Percentiles rank a stretch among this genome's conserved stretches.
Conservation (phyloP, 2,329 filamentous ascomycete genomes). For the Xylariaceae sp. region DNA sequence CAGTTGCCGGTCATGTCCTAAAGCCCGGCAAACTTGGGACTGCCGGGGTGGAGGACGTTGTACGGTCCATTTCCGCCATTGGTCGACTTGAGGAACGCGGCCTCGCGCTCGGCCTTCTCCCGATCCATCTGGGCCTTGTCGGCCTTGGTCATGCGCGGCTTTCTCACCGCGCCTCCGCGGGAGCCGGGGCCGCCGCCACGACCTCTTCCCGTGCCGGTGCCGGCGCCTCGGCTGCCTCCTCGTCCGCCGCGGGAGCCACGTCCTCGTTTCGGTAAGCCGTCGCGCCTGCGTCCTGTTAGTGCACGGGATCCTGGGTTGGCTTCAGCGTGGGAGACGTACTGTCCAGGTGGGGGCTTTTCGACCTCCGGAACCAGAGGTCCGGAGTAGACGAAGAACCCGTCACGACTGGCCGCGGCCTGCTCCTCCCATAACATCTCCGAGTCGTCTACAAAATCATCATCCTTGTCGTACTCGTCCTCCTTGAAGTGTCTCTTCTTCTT, state of each 20-base stretch:
- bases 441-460: constrained; percentile 84
- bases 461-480: constrained; percentile 76
- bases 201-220: constrained; percentile 42
- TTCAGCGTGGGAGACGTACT: constrained; percentile 36
- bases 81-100: constrained; percentile 21
- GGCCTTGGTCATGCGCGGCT: constrained; percentile 79
- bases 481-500: constrained; percentile 77
- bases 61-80: constrained; percentile 17
- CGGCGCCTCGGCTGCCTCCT: constrained; percentile 50
- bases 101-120: constrained; percentile 71
- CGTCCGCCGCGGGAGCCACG: constrained; percentile 43
- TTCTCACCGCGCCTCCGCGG: constrained; percentile 66
- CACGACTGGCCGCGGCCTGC: constrained; percentile 85
- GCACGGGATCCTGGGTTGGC: too few relatives aligned
- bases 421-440: constrained; percentile 94
- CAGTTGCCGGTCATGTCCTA: constrained; percentile 13
- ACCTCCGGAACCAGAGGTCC: constrained; percentile 83
- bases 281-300: constrained; percentile 49
- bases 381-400: constrained; percentile 97
- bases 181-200: constrained; percentile 29
- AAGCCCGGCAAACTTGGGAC: constrained; percentile 26
- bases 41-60: constrained; percentile 24
- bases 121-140: constrained; percentile 74
- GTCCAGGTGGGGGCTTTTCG: constrained; percentile 56
- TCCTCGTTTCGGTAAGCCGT: constrained; percentile 65